phyloP scores from a whole-genome alignment of 768 basidiomycete genomes.

The Scleroderma bovista region DNA sequence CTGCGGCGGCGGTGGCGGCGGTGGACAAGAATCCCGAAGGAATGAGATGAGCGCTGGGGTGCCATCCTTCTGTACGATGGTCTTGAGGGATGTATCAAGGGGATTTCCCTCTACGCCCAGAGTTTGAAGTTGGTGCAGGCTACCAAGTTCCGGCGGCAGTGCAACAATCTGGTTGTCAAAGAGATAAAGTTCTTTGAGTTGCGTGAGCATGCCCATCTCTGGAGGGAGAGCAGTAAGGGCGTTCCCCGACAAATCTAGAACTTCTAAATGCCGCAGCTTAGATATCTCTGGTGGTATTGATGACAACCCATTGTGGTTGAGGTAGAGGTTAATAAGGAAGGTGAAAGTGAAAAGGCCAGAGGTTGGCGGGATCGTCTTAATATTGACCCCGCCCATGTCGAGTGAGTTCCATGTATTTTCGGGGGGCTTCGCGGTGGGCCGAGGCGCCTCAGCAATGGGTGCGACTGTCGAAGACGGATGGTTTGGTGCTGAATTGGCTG shows the following conservation, averaged over 20 bases:
- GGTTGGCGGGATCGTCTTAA: conserved; percentile 81
- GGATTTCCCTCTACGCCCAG: conserved; percentile 98
- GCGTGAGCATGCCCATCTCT: conserved; percentile 86
- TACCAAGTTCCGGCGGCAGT: conserved; percentile 84
- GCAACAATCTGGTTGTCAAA: conserved; percentile 93
- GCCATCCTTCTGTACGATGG: conserved; percentile 91
- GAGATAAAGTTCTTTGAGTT: conserved; percentile 85
- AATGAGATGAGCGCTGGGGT: conserved; percentile 81
- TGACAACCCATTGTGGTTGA: conserved; percentile 89
- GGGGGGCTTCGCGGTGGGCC: conserved; percentile 62
- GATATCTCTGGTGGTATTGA: conserved; percentile 78
- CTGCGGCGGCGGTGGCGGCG: conserved; percentile 73
- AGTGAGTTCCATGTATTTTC: conserved; percentile 84
- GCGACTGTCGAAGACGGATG: conserved; percentile 76
- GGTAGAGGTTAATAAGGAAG: conserved; percentile 92
- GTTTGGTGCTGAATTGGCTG: conserved; percentile 34
- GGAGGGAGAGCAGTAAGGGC: conserved; percentile 69
- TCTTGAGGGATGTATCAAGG: conserved; percentile 68
- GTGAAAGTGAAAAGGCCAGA: conserved; percentile 79
- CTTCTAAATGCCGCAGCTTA: conserved; percentile 76
- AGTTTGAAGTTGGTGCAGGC: conserved; percentile 85
- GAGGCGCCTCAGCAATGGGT: conserved; percentile 62
- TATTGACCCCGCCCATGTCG: conserved; percentile 93
- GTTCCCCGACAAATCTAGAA: conserved; percentile 92
- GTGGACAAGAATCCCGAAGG: conserved; percentile 90